Percentiles rank a stretch among this genome's conserved stretches.
Conservation (phyloP, 2,329 filamentous ascomycete genomes). For the Fusarium ramigenum region DNA sequence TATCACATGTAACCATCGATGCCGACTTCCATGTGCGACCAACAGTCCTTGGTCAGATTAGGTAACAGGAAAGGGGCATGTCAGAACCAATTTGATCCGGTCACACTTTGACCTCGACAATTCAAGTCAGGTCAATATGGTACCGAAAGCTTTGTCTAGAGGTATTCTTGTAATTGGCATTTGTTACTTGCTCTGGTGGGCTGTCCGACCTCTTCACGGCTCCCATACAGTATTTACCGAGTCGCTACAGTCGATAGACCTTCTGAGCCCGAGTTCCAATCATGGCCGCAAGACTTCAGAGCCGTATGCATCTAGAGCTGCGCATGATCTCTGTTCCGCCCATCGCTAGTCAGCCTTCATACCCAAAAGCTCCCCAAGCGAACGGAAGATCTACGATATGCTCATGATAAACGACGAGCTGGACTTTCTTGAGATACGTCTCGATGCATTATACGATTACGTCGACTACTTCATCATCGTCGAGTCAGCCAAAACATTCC, state of each 20-base stretch:
- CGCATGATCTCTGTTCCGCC: conserved; percentile 40
- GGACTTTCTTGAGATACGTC: conserved; percentile 71
- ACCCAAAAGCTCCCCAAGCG: conserved; percentile 24
- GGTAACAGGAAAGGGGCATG: neutral
- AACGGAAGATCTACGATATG: conserved; percentile 57
- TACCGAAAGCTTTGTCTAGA: neutral
- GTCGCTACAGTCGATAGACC: neutral
- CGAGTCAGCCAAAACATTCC: conserved; percentile 67
- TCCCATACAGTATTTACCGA: conserved; percentile 25
- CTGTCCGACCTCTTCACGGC: neutral
- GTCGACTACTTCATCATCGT: conserved; percentile 74
- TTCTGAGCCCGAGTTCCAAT: conserved; percentile 28
- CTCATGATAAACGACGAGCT: conserved; percentile 71
- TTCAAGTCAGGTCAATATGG: neutral
- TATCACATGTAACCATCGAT: neutral
- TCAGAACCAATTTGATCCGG: neutral
- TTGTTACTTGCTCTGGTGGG: neutral
- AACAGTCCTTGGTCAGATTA: neutral
- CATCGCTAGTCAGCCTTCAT: conserved; percentile 46
- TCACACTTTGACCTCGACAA: too few species aligned
- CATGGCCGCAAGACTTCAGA: neutral
- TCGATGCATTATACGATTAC: conserved; percentile 64
- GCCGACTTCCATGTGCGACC: neutral
- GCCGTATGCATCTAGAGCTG: conserved; percentile 42
- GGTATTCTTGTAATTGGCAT: neutral